Evolutionary conservation across 495 filamentous ascomycete species (phyloP), one percentile per base, ranked within the genome.

Genomic region (Rusavskia elegans): DNA sequence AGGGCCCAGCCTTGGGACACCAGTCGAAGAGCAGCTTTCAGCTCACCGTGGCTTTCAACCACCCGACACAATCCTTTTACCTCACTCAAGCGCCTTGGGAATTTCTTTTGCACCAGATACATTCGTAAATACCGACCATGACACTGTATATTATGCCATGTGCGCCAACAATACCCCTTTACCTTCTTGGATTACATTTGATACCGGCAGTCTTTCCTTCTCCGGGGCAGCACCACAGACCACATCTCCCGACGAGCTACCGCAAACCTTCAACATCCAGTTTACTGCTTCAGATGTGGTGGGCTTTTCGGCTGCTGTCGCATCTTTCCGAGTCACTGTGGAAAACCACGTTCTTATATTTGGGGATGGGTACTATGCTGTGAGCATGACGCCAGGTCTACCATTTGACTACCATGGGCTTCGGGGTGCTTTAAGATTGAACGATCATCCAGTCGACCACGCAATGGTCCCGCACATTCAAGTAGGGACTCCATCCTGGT

Each of bases 101-200:
- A 65, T 78, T 41, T 50, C 63, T 3, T 76, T 78, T 37, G 69
- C 71, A 32, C 48, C 61, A n/a, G 64, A 66, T 3, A 77, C 71
- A 7, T 78, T 78, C 52, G 61, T 63, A 23, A 68, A 71, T 49
- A 73, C 71, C 0, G 63, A 64, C 41, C 60, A 63, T 30, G 66
- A 68, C 10, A 77, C 72, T 32, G 66, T 71, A 23, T 95, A 89
- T 64, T 92, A 94, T 60, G 84, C 87, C 21, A 80, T 83, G 11
- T 82, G 84, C 37, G 66, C 63, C 3, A 80, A 89, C 54, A 85
- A 89, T 58, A 82, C 83, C 7, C 89, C 90, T 30, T 68, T 95
- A 38, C 89, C 89, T 35, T 85, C 88, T 5, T 95, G 88, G 89
- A 75, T 95, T 39, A 68, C 64, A 11, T 95, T 96, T 58, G 79